These are phyloP conservation scores for Coemansia sp. DNA, from an alignment of 192 early-diverging fungal genomes.

Conservation along the genomic window DNA sequence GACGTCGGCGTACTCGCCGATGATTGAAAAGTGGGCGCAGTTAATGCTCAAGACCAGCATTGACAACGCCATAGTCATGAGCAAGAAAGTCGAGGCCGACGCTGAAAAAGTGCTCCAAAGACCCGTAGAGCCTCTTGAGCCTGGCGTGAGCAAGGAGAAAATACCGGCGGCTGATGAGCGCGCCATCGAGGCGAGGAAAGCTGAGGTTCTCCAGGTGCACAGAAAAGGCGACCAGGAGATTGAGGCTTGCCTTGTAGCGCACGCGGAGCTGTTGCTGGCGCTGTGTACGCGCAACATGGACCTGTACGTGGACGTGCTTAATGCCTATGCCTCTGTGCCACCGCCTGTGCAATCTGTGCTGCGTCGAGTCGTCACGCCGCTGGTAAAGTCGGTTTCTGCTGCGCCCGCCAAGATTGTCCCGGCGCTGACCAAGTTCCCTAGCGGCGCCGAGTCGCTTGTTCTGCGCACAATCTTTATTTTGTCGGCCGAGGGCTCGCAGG, in stretches of 20 bases:
- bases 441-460: conserved; percentile 32
- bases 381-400: conserved; percentile 24
- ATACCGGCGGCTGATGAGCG: neutral
- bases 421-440: conserved; percentile 24
- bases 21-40: conserved; percentile 31
- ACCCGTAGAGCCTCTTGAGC: neutral
- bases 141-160: neutral
- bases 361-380: conserved; percentile 31
- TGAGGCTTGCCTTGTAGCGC: conserved; percentile 15
- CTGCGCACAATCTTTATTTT: conserved; percentile 28
- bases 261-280: conserved; percentile 39
- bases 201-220: conserved; percentile 11
- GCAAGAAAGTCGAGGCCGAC: neutral
- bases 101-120: neutral
- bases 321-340: conserved; percentile 9
- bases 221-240: conserved; percentile 18
- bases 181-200: conserved; percentile 11
- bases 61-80: neutral
- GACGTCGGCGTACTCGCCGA: neutral
- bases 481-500: conserved; percentile 10
- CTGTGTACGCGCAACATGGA: conserved; percentile 45
- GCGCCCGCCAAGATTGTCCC: conserved; percentile 28
- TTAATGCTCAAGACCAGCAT: conserved; percentile 11
- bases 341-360: conserved; percentile 15
- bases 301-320: conserved; percentile 23